Evolutionary conservation across 768 basidiomycete species (phyloP), one percentile per base, ranked within the genome.

Genomic region (Lyophyllum shimeji): DNA sequence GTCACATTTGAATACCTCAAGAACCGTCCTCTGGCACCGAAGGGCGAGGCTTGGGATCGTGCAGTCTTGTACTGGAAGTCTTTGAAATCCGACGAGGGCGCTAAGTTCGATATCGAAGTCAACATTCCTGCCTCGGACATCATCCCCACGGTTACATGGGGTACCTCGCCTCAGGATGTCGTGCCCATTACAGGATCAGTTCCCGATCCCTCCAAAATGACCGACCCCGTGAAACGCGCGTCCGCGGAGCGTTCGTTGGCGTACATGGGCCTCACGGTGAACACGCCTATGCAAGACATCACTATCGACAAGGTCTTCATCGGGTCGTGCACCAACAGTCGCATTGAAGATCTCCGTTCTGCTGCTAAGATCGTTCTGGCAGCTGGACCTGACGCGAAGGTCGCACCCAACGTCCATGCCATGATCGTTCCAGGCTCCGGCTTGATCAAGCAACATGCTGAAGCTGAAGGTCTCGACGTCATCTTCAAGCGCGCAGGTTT

Each of bases 361-460:
- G 93, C 93, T 29, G 90, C 89, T 15, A 81, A 80, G 64, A 82
- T 96, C 61, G 76, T 93, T 50, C 68, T 92, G 17, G 85, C 89
- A 51, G 86, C 87, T 50, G 89, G 89, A 42, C 78, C 82, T 13
- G 82, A 86, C 24, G 84, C 87, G 46, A 87, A 86, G 65, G 88
- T 95, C 37, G 82, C 92, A 20, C 73, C 84, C 11, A 79, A 79
- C 58, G 83, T 95, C 31, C 76, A 89, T 51, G 93, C 93, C 3
- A 95, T 96, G 93, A 79, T 95, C 59, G 93, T 96, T 40, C 93
- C 93, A 2, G 93, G 93, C 21, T 95, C 93, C 13, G 93, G 93
- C 50, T 69, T 95, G 48, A 84, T 96, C 69, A 95, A 94, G 67
- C 84, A 90, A 64, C 93, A 95, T 63, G 91, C 93, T 18, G 93